Evolutionary conservation across 345 rosid species (phyloP), one percentile per base, ranked within the genome.

Genomic region (Euphorbia peplus): DNA sequence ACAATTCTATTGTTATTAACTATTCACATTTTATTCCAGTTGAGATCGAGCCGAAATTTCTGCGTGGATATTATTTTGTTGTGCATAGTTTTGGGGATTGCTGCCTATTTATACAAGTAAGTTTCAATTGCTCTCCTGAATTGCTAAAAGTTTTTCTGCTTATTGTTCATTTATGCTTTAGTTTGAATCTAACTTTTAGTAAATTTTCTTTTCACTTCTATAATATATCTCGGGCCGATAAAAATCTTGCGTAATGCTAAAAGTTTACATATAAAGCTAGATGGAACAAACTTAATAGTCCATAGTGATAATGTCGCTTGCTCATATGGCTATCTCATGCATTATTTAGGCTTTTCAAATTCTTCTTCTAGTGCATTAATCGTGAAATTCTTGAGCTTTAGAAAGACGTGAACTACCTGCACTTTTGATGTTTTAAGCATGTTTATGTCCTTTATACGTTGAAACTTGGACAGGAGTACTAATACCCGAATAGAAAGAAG

Each of bases 21-120:
- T 54, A 48, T 73, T 66, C 14, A 12, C 50, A 44, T 11, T 44
- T 68, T 78, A 29, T 78, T 83, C 62, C 92, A 95, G 99, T 81
- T 95, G 84, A 86, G 99, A 71, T 95, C 99, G 58, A 95, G 99
- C 78, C 73, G 99, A 71, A 95, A 95, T 82, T 95, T 95, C 86
- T 95, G 99, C 74, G 85, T 95, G 30, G 99, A 95, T 80, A 92
- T 95, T 69, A 70, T 95, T 68, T 76, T 95, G 72, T 46, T 92
- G 87, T 86, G 92, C 74, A 83, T 95, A 75, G 85, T 95, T 67
- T 84, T 95, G 62, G 98, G 99, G 35, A 90, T 92, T n/a, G 98
- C 99, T 64, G 98, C 99, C 73, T 95, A 95, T 74, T 75, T 95
- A 52, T 95, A 95, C 98, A 95, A 95, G 99, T 92, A 86, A 88